Conservation (phyloP, 768 basidiomycete genomes). For the Amanita rubescens region DNA sequence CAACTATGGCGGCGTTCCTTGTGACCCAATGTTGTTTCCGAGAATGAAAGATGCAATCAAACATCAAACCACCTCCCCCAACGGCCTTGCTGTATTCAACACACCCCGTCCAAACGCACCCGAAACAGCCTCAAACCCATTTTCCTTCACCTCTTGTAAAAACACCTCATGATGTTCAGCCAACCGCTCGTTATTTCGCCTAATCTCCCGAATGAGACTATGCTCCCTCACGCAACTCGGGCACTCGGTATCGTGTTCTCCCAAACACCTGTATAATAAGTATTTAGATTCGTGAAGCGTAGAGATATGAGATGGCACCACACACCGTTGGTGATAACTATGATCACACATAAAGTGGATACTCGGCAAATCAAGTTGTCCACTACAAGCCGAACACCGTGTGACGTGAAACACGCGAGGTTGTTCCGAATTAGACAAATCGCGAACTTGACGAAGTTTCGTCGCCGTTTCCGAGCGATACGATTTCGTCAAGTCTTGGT, state of each 20-base stretch:
- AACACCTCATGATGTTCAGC: conserved; percentile 80
- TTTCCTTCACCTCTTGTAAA: conserved; percentile 64
- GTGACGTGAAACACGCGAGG: conserved; percentile 93
- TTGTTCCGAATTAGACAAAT: conserved; percentile 68
- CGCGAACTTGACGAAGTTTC: conserved; percentile 76
- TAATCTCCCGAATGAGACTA: conserved; percentile 83
- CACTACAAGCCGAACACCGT: conserved; percentile 83
- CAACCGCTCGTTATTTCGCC: conserved; percentile 76
- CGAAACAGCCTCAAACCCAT: conserved; percentile 68
- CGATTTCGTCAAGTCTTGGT: conserved; percentile 78
- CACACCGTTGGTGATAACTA: conserved; percentile 90
- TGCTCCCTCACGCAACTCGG: conserved; percentile 84
- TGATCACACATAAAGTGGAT: conserved; percentile 99
- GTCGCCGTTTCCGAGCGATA: conserved; percentile 79
- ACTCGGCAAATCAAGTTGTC: conserved; percentile 85
- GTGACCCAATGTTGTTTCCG: too few species aligned
- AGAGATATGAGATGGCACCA: neutral
- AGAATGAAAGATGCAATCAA: too few species aligned
- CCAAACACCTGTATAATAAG: conserved; percentile 62
- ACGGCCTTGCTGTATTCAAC: conserved; percentile 36
- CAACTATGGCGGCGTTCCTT: too few species aligned
- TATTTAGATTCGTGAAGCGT: neutral
- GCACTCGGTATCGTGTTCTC: conserved; percentile 85
- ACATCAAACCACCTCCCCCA: conserved; percentile 20
- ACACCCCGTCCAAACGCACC: conserved; percentile 63